phyloP scores from a whole-genome alignment of 1,284 basidiomycete genomes.

The Mycena sp. region DNA sequence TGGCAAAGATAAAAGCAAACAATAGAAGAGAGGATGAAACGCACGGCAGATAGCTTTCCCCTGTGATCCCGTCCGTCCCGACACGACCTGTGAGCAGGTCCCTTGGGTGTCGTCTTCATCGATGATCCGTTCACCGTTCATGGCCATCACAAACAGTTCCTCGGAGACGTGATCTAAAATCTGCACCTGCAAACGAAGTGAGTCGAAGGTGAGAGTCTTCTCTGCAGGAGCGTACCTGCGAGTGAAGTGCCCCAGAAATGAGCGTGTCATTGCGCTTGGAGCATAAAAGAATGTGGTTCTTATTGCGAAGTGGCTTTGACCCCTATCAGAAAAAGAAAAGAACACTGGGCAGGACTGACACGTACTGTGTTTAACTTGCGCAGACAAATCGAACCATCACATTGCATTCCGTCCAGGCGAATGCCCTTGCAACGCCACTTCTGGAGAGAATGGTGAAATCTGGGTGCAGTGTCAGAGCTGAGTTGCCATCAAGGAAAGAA shows the following conservation, averaged over 20 bases:
- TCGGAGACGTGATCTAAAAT: constrained; percentile 18
- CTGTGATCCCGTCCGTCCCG: constrained; percentile 10
- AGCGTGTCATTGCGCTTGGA: background rate
- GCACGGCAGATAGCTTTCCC: constrained; percentile 3
- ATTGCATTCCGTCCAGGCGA: background rate
- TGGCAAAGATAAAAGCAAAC: background rate
- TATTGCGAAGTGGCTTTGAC: constrained; percentile 5
- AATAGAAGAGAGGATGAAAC: background rate
- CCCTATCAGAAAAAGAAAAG: background rate
- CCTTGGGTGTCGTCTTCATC: constrained; percentile 13
- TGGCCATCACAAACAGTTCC: constrained; percentile 10
- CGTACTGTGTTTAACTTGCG: constrained; percentile 5
- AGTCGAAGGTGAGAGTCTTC: no score
- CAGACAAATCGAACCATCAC: background rate
- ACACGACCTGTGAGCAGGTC: constrained; percentile 11
- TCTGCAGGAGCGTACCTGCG: no score
- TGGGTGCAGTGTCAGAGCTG: background rate
- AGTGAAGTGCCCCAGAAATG: background rate
- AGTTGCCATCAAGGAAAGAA: background rate
- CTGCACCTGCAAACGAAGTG: constrained; percentile 7
- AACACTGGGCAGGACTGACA: background rate
- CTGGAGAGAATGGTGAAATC: constrained; percentile 7
- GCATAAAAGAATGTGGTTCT: constrained; percentile 15
- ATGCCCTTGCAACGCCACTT: background rate
- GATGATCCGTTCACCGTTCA: constrained; percentile 13